These are phyloP conservation scores for Stenocarpella maydis DNA, from an alignment of 2,329 filamentous ascomycete species.

Conservation along the genomic window DNA sequence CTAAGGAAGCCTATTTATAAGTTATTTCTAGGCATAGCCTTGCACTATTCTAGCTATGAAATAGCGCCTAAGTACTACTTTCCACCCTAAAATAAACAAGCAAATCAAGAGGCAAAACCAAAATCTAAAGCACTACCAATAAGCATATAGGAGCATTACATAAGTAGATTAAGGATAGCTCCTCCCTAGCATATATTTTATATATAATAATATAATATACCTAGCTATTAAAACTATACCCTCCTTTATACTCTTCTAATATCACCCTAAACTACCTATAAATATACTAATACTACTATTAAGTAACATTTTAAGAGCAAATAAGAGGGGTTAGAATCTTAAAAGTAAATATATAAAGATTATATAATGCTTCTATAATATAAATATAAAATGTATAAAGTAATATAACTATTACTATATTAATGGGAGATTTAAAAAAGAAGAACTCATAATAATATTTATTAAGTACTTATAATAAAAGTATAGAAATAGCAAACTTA, in stretches of 20 bases:
- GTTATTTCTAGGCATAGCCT: conserved; percentile 5
- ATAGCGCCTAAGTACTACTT: neutral
- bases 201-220: neutral
- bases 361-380: neutral
- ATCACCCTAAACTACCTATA: no score
- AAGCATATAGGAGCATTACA: neutral
- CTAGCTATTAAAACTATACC: no score
- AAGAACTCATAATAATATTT: neutral
- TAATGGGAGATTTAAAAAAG: neutral
- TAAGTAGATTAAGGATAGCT: neutral
- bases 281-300: no score
- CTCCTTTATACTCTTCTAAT: no score
- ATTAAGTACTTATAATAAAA: neutral
- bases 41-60: conserved; percentile 7
- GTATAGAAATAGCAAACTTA: neutral
- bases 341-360: neutral
- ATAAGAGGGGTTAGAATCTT: neutral
- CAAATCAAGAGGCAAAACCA: neutral
- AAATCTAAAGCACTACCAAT: neutral
- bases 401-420: neutral
- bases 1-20: no score
- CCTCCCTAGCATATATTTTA: neutral
- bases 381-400: neutral
- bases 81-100: neutral
- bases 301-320: neutral